Percentiles rank a stretch among this genome's conserved stretches.
Evolutionary conservation across 1,284 basidiomycete genomes (phyloP).

Genomic region (Puccinia horiana): DNA sequence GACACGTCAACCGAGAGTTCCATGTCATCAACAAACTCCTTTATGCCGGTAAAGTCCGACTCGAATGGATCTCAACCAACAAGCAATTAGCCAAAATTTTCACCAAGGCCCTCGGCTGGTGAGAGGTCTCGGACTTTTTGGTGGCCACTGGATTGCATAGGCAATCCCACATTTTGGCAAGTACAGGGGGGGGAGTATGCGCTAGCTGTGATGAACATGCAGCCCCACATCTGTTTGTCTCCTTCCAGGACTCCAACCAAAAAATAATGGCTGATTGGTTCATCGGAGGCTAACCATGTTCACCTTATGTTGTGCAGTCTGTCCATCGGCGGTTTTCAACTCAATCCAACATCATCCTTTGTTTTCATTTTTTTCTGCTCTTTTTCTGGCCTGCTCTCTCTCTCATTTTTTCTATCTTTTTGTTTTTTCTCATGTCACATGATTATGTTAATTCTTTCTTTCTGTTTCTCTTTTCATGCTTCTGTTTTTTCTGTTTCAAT

Average conservation of each 20-base stretch:
- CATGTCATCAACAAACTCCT: slow-evolving; percentile 5
- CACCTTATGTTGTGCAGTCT: neutral
- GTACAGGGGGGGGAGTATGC: neutral
- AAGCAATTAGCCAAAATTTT: neutral
- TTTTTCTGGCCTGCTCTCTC: no score
- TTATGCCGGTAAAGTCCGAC: neutral
- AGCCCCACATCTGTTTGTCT: neutral
- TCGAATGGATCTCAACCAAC: slow-evolving; percentile 13
- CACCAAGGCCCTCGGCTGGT: neutral
- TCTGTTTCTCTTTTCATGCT: no score
- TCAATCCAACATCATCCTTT: no score
- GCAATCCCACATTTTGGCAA: neutral
- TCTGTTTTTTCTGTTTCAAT: no score
- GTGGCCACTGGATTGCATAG: neutral
- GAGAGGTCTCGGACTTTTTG: neutral
- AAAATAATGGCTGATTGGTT: neutral
- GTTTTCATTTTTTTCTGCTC: no score
- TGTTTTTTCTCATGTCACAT: no score
- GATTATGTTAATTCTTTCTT: no score
- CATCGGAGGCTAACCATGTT: neutral
- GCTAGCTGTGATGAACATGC: neutral
- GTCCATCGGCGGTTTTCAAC: no score
- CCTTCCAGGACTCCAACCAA: neutral
- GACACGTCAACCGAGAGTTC: slow-evolving; percentile 9
- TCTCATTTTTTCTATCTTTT: no score